phyloP scores from a whole-genome alignment of 768 basidiomycete species.

The Russula ochroleuca region DNA sequence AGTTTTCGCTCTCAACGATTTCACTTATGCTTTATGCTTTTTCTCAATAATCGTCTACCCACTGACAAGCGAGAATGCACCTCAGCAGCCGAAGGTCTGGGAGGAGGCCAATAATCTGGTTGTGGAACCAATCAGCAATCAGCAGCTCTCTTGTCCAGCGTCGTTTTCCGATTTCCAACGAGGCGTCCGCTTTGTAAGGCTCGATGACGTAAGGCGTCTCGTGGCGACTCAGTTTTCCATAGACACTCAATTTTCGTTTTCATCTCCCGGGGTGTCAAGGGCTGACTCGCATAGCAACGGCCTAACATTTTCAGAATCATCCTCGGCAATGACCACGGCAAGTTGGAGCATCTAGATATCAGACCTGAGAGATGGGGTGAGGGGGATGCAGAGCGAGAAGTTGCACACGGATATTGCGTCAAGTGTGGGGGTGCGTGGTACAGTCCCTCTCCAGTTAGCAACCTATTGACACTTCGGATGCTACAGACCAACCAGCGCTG shows the following conservation, averaged over 20 bases:
- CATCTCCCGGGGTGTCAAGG: constrained; percentile 12
- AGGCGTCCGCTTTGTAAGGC: background rate
- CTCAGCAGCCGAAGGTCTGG: too few species aligned
- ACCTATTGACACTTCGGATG: constrained; percentile 1
- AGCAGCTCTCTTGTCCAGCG: too few species aligned
- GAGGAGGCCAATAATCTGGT: too few species aligned
- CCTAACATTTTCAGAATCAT: constrained; percentile 59
- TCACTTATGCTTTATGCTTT: too few species aligned
- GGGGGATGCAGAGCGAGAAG: constrained; percentile 45
- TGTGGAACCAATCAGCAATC: too few species aligned
- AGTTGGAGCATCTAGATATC: too few species aligned
- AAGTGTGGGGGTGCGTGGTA: constrained; percentile 79
- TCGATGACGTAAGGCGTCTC: too few species aligned
- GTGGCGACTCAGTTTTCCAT: too few species aligned
- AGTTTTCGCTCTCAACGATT: too few species aligned
- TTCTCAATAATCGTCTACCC: too few species aligned
- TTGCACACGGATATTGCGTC: constrained; percentile 64
- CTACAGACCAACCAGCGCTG: constrained; percentile 76
- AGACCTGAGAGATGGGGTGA: constrained; percentile 64
- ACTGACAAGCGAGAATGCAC: too few species aligned
- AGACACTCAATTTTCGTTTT: constrained; percentile 14
- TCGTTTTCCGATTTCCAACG: too few species aligned
- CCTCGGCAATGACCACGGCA: constrained; percentile 59
- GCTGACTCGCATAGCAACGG: constrained; percentile 17
- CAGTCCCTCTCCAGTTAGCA: background rate